A percentile compares a stretch with the other conserved stretches of the same genome.
Conservation (phyloP, 176 grass and related monocot genomes). For the Otatea glauca region DNA sequence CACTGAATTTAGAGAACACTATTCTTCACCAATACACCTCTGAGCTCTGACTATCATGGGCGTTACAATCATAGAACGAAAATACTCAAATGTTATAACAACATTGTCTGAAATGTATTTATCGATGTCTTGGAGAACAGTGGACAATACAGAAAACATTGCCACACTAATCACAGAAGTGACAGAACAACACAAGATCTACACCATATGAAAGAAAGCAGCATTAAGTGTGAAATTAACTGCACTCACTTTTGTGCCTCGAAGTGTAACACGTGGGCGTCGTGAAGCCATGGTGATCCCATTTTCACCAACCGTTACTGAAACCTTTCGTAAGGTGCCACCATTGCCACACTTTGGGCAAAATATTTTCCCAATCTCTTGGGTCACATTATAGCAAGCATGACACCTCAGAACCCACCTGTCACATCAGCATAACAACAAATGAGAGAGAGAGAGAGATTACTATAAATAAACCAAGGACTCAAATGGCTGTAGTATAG, state of each 20-base stretch:
- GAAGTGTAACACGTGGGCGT: slow-evolving; percentile 71
- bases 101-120: background rate
- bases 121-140: background rate
- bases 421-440: slow-evolving; percentile 31
- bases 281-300: slow-evolving; percentile 89
- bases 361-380: slow-evolving; percentile 97
- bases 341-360: slow-evolving; percentile 98
- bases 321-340: slow-evolving; percentile 91
- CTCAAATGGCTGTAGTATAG: background rate
- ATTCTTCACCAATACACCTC: background rate
- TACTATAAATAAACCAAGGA: background rate
- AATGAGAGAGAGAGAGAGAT: background rate
- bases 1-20: background rate
- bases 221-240: slow-evolving; percentile 5
- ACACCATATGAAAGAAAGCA: background rate
- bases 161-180: background rate
- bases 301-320: slow-evolving; percentile 90
- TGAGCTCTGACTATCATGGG: background rate
- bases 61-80: background rate
- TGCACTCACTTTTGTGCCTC: slow-evolving; percentile 90
- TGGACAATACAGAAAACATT: background rate
- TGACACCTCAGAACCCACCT: slow-evolving; percentile 99
- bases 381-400: slow-evolving; percentile 93
- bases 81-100: background rate
- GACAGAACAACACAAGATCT: background rate